These are phyloP conservation scores for Botrytis fabae DNA, from an alignment of 2,329 filamentous ascomycete species.

Conservation along the genomic window DNA sequence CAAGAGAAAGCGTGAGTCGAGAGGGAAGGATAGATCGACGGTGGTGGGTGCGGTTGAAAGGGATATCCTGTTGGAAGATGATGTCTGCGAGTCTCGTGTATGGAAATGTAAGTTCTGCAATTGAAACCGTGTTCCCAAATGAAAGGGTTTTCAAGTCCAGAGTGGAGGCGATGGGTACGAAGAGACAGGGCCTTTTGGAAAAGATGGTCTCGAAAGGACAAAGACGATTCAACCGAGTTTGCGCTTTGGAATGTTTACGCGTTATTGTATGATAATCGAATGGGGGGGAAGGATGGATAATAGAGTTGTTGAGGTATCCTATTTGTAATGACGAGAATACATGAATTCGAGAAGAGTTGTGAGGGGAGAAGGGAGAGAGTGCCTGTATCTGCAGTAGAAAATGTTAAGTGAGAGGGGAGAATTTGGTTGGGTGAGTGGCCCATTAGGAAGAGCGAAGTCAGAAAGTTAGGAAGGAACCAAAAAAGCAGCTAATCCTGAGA, in stretches of 20 bases:
- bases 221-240: conserved; percentile 24
- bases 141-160: conserved; percentile 23
- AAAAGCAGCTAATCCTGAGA: conserved; percentile 11
- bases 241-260: conserved; percentile 24
- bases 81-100: conserved; percentile 13
- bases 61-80: neutral
- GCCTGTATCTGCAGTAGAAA: neutral
- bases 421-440: conserved; percentile 21
- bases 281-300: neutral
- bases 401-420: conserved; percentile 13
- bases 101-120: conserved; percentile 19
- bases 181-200: conserved; percentile 14
- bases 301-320: conserved; percentile 10
- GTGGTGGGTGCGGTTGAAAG: neutral
- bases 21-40: conserved; percentile 12
- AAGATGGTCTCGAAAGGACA: conserved; percentile 23
- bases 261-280: conserved; percentile 15
- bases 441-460: conserved; percentile 18
- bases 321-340: conserved; percentile 14
- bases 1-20: neutral
- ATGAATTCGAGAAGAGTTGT: conserved; percentile 10
- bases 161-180: conserved; percentile 22
- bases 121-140: conserved; percentile 22
- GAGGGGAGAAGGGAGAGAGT: neutral
- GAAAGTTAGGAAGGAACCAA: conserved; percentile 19